A percentile compares a stretch with the other conserved stretches of the same genome.
Evolutionary conservation across 805 yeast species (phyloP).

Genomic region (Pichia membranifaciens): DNA sequence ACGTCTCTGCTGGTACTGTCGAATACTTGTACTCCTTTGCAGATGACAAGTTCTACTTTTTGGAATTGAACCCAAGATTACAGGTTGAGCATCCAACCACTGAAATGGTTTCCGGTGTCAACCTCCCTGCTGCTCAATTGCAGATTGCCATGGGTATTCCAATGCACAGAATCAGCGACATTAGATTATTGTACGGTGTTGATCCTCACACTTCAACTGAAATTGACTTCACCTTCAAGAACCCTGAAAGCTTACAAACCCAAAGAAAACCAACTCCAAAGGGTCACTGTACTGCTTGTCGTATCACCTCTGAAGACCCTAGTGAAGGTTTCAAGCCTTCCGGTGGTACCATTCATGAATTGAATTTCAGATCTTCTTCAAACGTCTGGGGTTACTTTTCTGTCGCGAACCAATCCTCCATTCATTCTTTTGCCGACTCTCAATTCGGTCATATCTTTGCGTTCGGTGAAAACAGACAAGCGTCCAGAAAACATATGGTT

Average conservation of each 20-base stretch:
- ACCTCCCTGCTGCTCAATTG: conserved; percentile 95
- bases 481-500: conserved; percentile 97
- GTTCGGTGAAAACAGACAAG: conserved; percentile 97
- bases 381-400: conserved; percentile 99
- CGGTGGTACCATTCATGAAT: conserved; percentile 92
- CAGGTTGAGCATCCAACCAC: conserved; percentile 99
- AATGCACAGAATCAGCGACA: conserved; percentile 88
- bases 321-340: conserved; percentile 99
- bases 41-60: conserved; percentile 91
- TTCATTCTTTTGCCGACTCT: conserved; percentile 96
- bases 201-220: conserved; percentile 90
- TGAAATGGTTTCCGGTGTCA: conserved; percentile 98
- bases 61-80: conserved; percentile 95
- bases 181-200: conserved; percentile 87
- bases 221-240: conserved; percentile 83
- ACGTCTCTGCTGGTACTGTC: conserved; percentile 98
- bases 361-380: conserved; percentile 93
- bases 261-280: conserved; percentile 94
- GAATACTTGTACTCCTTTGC: conserved; percentile 93
- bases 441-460: conserved; percentile 99
- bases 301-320: conserved; percentile 98
- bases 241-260: conserved; percentile 60
- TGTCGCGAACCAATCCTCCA: conserved; percentile 92
- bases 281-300: conserved; percentile 98
- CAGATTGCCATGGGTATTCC: conserved; percentile 99